Evolutionary conservation across 148 eudicot species (phyloP).

Genomic region (Arbutus unedo): DNA sequence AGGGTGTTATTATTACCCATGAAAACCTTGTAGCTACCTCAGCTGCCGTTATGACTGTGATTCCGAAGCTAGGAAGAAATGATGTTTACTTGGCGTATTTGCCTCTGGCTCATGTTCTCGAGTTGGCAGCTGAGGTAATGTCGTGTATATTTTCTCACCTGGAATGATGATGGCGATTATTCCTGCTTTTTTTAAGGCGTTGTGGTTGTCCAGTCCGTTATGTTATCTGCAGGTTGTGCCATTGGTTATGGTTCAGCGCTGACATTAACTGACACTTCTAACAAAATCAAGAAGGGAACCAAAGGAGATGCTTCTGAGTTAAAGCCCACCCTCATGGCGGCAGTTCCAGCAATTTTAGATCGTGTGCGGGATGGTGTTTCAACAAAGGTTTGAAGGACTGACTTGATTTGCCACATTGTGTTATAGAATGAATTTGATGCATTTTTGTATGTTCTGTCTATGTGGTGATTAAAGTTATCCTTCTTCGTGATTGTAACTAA

Average conservation of each 20-base stretch:
- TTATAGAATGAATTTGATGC: background rate
- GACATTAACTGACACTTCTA: constrained; percentile 89
- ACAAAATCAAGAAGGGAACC: constrained; percentile 93
- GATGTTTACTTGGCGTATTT: constrained; percentile 85
- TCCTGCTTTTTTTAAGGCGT: constrained; percentile 11
- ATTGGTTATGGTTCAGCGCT: constrained; percentile 89
- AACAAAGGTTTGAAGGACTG: constrained; percentile 56
- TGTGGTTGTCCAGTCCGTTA: constrained; percentile 61
- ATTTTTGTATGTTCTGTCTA: background rate
- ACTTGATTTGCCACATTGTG: constrained; percentile 3
- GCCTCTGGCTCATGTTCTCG: constrained; percentile 95
- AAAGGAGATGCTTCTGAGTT: constrained; percentile 80
- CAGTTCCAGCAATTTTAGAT: constrained; percentile 94
- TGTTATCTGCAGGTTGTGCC: constrained; percentile 69
- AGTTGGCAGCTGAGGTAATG: constrained; percentile 93
- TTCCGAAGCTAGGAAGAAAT: constrained; percentile 64
- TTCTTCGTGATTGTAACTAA: background rate
- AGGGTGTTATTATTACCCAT: constrained; percentile 99
- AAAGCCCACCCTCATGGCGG: constrained; percentile 89
- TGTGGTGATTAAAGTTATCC: background rate
- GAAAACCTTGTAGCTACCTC: constrained; percentile 86
- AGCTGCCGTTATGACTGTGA: constrained; percentile 85
- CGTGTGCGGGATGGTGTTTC: constrained; percentile 93
- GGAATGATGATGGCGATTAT: constrained; percentile 1
- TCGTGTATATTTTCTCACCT: background rate